phyloP scores from a whole-genome alignment of 257 asterid species.

The Cynanchum wilfordii region DNA sequence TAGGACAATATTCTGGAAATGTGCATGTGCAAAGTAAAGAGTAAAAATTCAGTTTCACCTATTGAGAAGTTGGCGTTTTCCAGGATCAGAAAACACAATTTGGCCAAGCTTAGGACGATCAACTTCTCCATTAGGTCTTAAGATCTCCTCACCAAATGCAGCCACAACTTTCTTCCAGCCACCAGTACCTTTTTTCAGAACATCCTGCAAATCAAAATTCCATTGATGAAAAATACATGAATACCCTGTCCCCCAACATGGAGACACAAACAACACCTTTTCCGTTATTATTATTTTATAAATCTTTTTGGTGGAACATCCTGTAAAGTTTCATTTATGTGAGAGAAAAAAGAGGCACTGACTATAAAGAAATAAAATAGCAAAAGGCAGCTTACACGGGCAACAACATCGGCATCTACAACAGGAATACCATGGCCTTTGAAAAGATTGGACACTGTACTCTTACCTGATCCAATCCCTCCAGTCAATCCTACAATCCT shows the following conservation, averaged over 20 bases:
- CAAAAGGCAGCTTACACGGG: conserved; percentile 56
- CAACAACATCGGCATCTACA: conserved; percentile 78
- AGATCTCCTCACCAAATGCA: conserved; percentile 71
- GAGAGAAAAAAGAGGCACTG: not conserved
- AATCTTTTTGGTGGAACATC: not conserved
- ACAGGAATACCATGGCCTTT: conserved; percentile 69
- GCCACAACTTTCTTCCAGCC: conserved; percentile 89
- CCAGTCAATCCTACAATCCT: conserved; percentile 86
- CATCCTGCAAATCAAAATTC: conserved; percentile 33
- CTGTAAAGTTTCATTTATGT: not conserved
- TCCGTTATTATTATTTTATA: no score
- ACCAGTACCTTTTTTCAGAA: conserved; percentile 71
- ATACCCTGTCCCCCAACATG: not conserved
- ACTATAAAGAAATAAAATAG: not conserved
- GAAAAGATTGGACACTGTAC: conserved; percentile 76
- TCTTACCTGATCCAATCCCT: conserved; percentile 87
- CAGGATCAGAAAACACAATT: conserved; percentile 66
- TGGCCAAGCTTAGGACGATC: conserved; percentile 83
- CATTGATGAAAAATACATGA: not conserved
- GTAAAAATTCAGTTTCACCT: conserved; percentile 31
- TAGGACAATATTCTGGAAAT: not conserved
- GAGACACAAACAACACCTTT: no score
- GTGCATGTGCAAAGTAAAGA: not conserved
- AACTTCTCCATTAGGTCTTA: conserved; percentile 66
- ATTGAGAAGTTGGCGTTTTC: conserved; percentile 81